These are phyloP conservation scores for Cystobasidiopsis lactophilus DNA, from an alignment of 768 basidiomycete genomes.

Conservation along the genomic window DNA sequence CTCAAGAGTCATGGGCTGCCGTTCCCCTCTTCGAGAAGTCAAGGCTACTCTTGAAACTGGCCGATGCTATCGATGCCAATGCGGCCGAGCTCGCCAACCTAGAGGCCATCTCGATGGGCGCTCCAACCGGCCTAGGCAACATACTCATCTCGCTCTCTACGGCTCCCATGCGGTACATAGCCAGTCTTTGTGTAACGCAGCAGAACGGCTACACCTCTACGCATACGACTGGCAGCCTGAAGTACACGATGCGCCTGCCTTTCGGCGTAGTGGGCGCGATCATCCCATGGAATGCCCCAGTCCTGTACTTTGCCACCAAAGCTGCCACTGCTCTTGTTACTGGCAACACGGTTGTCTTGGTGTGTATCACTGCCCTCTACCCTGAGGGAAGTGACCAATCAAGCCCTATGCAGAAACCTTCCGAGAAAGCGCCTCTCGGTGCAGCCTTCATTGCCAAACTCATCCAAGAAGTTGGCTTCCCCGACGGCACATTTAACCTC, in stretches of 20 bases:
- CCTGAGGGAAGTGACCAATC: too few species aligned
- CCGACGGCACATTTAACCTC: conserved; percentile 17
- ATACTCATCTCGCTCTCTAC: not conserved
- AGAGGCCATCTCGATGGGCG: not conserved
- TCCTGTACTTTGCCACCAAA: not conserved
- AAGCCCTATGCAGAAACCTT: too few species aligned
- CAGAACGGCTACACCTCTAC: conserved; percentile 2
- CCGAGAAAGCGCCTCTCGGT: conserved; percentile 7
- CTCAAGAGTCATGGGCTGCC: too few species aligned
- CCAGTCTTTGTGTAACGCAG: too few species aligned
- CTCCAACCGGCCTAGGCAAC: not conserved
- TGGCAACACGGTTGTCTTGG: conserved; percentile 18
- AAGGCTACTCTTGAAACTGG: conserved; percentile 8
- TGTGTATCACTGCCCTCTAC: too few species aligned
- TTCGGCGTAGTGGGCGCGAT: conserved; percentile 11
- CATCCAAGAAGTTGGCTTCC: conserved; percentile 16
- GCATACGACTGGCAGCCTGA: conserved; percentile 1
- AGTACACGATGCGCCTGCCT: conserved; percentile 9
- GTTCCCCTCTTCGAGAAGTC: too few species aligned
- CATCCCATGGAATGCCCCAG: not conserved
- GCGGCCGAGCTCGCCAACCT: not conserved
- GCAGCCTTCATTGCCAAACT: conserved; percentile 1
- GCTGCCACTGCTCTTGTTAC: conserved; percentile 11
- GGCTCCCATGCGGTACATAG: not conserved
- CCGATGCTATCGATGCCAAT: conserved; percentile 12